Base-by-base conservation (phyloP, 2,329 filamentous ascomycete species). In the Colletotrichum falcatum region DNA sequence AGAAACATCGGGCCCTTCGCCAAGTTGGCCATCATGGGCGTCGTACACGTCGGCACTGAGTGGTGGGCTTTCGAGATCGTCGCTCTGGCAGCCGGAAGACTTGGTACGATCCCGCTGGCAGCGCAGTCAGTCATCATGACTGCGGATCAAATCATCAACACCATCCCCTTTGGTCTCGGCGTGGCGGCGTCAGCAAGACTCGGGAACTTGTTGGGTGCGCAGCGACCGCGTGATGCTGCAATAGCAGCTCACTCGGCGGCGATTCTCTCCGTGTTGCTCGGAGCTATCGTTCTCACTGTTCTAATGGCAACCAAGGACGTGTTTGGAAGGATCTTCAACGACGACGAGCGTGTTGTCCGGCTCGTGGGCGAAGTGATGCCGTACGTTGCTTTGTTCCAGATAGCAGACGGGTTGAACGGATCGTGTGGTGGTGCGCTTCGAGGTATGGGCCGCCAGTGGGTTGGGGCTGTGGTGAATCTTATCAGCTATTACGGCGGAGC, bases 41-140 rank as follows among this genome's bases (percentile, higher is more conserved):
- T 97, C 51, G 82, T 97, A 4, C 94, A 97, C 73, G 92, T 97
- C 6, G 94, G 93, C 4, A 96, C 94, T 0, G 94, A 97, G 80
- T 97, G 94, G 94, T 97, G 94, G 94, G 94, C 94, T 0, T 97
- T 97, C 75, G 94, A 97, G 80, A 95, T 97, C 74, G 93, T 97
- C 1, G 93, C 94, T 1, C 87, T 97, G 0, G 93, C 92, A 2
- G 94, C 94, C 6, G 94, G 94, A 1, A 88, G 91, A 44, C 87
- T 97, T 0, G 94, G 94, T 4, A 95, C 92, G 0, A 88, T 94
- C 42, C 87, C 93, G 0, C 85, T 97, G 0, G 94, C 94, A 1
- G 92, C 94, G 0, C 94, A 97, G 79, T 92, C 90, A 58, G 93
- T 97, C 28, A 94, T 97, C 78, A 97, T 97, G 94, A 97, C 94